Percentiles rank a stretch among this genome's conserved stretches.
phyloP scores from a whole-genome alignment of 371 early-diverging fungal species.

The Mortierella sp. region DNA sequence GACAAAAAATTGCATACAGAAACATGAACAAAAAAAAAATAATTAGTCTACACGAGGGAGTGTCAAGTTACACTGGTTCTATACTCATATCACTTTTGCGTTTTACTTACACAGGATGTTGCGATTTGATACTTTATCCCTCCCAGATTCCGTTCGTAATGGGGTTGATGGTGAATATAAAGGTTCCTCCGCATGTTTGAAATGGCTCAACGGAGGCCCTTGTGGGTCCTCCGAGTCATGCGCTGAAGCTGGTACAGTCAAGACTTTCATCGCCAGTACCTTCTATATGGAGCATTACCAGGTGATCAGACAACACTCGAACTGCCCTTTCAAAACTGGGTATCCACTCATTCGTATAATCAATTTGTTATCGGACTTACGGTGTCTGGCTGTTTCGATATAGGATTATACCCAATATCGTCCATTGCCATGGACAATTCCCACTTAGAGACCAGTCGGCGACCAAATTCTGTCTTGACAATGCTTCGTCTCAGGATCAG shows the following conservation, averaged over 20 bases:
- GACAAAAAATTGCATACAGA: background rate
- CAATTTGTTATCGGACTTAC: background rate
- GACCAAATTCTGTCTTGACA: background rate
- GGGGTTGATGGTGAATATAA: background rate
- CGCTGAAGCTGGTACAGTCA: conserved; percentile 3
- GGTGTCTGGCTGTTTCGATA: background rate
- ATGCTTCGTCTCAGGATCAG: conserved; percentile 27
- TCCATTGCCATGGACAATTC: conserved; percentile 41
- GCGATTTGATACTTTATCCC: too few species aligned
- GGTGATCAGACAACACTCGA: too few species aligned
- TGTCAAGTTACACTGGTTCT: background rate
- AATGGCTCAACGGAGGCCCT: background rate
- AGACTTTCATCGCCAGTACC: conserved; percentile 35
- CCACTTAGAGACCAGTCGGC: background rate
- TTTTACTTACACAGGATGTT: conserved; percentile 32
- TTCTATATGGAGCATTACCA: conserved; percentile 10
- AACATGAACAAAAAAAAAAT: background rate
- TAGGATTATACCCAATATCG: conserved; percentile 11
- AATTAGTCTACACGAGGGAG: background rate
- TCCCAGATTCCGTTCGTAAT: background rate
- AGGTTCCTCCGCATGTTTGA: background rate
- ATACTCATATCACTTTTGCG: background rate
- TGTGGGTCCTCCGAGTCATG: background rate
- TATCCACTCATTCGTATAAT: too few species aligned
- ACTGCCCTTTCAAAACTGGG: too few species aligned